A percentile compares a stretch with the other conserved stretches of the same genome.
Evolutionary conservation across 352 stramenopile genomes (phyloP).

Genomic region (Thalassiosira mediterranea): DNA sequence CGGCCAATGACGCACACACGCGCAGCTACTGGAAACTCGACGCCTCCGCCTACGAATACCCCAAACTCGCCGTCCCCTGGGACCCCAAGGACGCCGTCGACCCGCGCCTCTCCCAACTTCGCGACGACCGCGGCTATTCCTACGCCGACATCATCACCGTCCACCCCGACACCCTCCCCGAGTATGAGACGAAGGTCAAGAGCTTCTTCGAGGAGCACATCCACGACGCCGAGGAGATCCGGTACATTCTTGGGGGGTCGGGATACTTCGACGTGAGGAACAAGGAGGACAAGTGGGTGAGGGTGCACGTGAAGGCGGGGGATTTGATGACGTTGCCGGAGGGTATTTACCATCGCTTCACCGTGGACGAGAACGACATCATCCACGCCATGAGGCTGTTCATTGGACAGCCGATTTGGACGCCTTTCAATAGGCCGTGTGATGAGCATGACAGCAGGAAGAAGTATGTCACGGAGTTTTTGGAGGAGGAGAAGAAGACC

Average conservation of each 20-base stretch:
- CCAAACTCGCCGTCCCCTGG: slow-evolving; percentile 72
- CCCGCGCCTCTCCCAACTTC: slow-evolving; percentile 62
- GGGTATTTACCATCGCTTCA: slow-evolving; percentile 76
- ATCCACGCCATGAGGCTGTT: slow-evolving; percentile 84
- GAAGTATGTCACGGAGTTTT: slow-evolving; percentile 60
- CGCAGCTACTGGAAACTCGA: slow-evolving; percentile 80
- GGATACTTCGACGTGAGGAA: slow-evolving; percentile 83
- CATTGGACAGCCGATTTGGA: slow-evolving; percentile 80
- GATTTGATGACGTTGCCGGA: slow-evolving; percentile 82
- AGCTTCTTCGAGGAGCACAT: slow-evolving; percentile 84
- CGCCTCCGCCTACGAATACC: slow-evolving; percentile 69
- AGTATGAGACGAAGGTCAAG: slow-evolving; percentile 76
- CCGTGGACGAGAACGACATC: slow-evolving; percentile 68
- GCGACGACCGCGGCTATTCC: slow-evolving; percentile 74
- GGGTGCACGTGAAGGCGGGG: slow-evolving; percentile 80
- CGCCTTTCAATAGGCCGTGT: slow-evolving; percentile 79
- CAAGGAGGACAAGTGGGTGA: slow-evolving; percentile 74
- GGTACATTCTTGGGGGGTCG: slow-evolving; percentile 74
- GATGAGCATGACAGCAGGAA: slow-evolving; percentile 73
- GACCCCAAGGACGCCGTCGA: slow-evolving; percentile 73
- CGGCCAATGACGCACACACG: not conserved
- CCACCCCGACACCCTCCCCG: slow-evolving; percentile 70
- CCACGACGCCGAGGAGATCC: slow-evolving; percentile 84
- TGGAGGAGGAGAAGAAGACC: slow-evolving; percentile 50
- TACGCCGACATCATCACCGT: slow-evolving; percentile 84